Base-by-base conservation (phyloP, 2,329 filamentous ascomycete species). In the Escovopsis sp. region DNA sequence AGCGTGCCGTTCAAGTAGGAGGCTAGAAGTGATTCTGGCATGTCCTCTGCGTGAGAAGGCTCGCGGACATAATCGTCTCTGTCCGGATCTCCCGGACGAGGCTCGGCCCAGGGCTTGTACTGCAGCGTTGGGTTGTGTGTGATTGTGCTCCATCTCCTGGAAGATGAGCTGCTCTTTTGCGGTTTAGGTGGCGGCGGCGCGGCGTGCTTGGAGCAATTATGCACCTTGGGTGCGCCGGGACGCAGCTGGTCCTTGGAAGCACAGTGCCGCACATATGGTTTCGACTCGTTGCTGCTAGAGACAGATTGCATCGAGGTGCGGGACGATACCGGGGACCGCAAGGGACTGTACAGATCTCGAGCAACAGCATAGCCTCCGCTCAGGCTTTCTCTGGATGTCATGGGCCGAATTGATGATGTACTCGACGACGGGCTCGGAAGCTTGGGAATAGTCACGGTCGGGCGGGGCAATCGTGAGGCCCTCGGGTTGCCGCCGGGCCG, bases 271-370 rank as follows among this genome's bases (percentile, higher is more conserved):
- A 41, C 51, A 33, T 41, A 45, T 26, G 23, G 48, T 39, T 15
- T 42, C 45, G 47, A 26, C 49, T 46, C 15, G 48, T 47, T 2
- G 44, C 51, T 40, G 42, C 46, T 50, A 36, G 50, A 44, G 39
- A 49, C 50, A 5, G 55, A 42, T 19, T 55, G 56, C 33, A 67
- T 54, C 46, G 59, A 64, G 45, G 61, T 60, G 42, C 63, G 58
- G 4, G 68, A 67, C 38, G 61, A 42, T n/a, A 62, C 53, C 26
- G 60, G 46, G 28, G 66, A 62, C 11, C 69, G 56, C 42, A 63
- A 63, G 12, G 65, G 62, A 38, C 59, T 61, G 45, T 60, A 60
- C 36, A 66, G 48, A 26, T 63, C 59, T 18, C 52, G 53, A 36
- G 43, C 49, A 6, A 47, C 43, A 7, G 50, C 42, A 18, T 39